Base-by-base conservation (phyloP, 2,329 filamentous ascomycete genomes). In the Alternaria sp. region DNA sequence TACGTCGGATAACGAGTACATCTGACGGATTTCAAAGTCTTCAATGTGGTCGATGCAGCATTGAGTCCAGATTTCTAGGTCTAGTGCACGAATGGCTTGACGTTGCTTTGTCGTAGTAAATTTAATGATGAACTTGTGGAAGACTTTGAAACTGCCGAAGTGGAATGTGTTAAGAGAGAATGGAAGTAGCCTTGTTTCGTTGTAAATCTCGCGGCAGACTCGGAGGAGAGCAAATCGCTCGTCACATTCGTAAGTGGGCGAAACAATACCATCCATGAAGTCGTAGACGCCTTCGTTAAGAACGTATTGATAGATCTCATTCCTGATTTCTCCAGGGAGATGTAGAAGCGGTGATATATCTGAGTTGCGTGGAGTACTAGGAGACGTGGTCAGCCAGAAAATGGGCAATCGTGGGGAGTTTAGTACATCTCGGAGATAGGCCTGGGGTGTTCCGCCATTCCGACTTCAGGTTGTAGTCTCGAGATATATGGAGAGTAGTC, bases 141-240 rank as follows among this genome's bases (percentile, higher is more conserved):
- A 47, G 26, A 18, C 1, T 16, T n/a, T 3, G 6, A n/a, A 18
- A 30, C 11, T 11, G 36, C 7, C 7, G 44, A 20, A 47, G 20
- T 7, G 4, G 26, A 64, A 62, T 8, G 28, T 57, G n/a, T 51
- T 60, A 7, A 64, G 59, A 18, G 34, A 7, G 55, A 56, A 42
- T 30, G 47, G 34, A 18, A 44, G 24, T 44, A 54, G 38, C 14
- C 34, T 36, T 12, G 48, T 36, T 28, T 64, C 62, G 24, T 18
- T 28, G 44, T 66, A 57, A 26, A 65, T 48, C 12, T 67, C 57
- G 30, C 59, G 59, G 20, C 64, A 67, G 14, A 54, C 44, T 16
- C 34, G 24, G n/a, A 54, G 55, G 26, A 65, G 56, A 16, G 51
- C 43, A n/a, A 56, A 4, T 4, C 16, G 34, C 34, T 38, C 16